Evolutionary conservation across 1,139 yeast genomes (phyloP), one percentile per base, ranked within the genome.

Genomic region (Candida pseudoviswanathii): DNA sequence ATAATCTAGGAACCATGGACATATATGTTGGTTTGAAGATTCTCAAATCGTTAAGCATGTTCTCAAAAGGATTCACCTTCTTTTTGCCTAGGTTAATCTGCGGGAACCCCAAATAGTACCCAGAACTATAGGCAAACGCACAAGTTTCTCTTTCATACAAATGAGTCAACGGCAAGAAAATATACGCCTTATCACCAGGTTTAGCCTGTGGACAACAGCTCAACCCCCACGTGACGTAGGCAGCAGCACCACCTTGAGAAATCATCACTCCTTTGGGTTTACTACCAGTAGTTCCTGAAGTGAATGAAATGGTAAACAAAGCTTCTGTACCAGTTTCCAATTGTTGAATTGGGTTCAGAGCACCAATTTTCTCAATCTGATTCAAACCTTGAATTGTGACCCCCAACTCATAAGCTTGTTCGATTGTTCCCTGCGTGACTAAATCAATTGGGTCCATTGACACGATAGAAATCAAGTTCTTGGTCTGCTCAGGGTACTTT

Each of bases 231-330:
- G 66, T 65, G 24, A 77, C 58, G 3, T 80, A 82, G 5, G 86
- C 73, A 3, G 79, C 69, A 2, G 81, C 75, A 51, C 70, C 71
- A 29, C 66, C 66, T 46, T 85, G 89, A 2, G 81, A 68, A 53
- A 85, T 63, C 46, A 80, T 77, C 5, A 82, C 90, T 41, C 90
- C 90, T 64, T 85, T 85, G 22, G 90, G 90, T 48, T 70, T 64
- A 8, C 70, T 50, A 6, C 89, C 89, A 4, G 90, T 85, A 25
- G 91, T 84, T 7, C 91, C 90, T 8, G 89, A 82, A 9, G 94
- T 86, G 66, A 85, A 86, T 24, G 86, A 82, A 54, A 86, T 80
- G 42, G 91, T 84, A 56, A 81, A 79, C n/a, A 79, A 54, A 21
- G 84, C 73, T 9, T 79, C 75, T 1, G 81, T 74, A 0, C 61